Evolutionary conservation across 306 rosid species (phyloP).

Genomic region (Sicyos edulis): DNA sequence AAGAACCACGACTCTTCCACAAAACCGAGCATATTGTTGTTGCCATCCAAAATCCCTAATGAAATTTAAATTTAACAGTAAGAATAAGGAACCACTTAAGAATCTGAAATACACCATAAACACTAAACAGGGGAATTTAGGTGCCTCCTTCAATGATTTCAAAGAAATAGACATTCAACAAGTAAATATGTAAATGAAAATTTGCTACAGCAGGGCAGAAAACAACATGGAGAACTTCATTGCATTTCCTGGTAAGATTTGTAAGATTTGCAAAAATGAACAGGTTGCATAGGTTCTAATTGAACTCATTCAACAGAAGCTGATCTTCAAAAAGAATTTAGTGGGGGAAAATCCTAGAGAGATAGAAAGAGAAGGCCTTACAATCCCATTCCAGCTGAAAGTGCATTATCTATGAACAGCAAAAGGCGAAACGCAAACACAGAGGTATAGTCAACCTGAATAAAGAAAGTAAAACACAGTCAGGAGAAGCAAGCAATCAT

Average conservation of each 20-base stretch:
- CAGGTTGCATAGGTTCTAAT: no score
- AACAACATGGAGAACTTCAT: background rate
- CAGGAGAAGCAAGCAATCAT: background rate
- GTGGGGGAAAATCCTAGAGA: background rate
- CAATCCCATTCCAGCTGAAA: slow-evolving; percentile 98
- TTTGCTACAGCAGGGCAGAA: background rate
- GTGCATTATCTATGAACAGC: slow-evolving; percentile 95
- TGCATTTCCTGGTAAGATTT: background rate
- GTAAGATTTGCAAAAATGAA: background rate
- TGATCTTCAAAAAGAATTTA: background rate
- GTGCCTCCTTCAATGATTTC: background rate
- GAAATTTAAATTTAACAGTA: slow-evolving; percentile 23
- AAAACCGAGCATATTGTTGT: slow-evolving; percentile 92
- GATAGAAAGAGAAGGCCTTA: slow-evolving; percentile 45
- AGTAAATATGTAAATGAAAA: background rate
- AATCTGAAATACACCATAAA: background rate
- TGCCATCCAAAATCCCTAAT: slow-evolving; percentile 92
- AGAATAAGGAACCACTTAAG: background rate
- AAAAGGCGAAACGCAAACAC: slow-evolving; percentile 86
- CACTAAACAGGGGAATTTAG: slow-evolving; percentile 3
- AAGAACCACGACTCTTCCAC: slow-evolving; percentile 85
- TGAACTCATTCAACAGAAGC: slow-evolving; percentile 3
- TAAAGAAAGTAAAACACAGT: background rate
- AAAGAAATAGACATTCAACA: background rate
- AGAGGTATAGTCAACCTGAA: slow-evolving; percentile 81